Conservation (phyloP, 2,329 filamentous ascomycete species). For the Penicillium sp. region DNA sequence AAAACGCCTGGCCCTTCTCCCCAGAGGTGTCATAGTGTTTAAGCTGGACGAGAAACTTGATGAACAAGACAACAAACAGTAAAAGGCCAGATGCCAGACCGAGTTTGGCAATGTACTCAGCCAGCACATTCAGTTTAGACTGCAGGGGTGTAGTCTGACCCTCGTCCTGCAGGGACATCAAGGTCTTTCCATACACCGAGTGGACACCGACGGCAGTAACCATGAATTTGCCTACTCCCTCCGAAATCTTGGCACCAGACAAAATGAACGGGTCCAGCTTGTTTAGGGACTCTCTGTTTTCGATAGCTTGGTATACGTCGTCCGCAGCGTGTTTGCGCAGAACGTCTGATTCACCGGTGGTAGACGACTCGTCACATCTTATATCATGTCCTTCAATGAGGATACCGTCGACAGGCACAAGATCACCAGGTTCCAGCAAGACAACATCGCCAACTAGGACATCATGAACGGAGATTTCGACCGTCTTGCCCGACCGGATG, state of each 20-base stretch:
- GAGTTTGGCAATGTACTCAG: conserved; percentile 75
- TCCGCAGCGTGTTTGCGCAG: conserved; percentile 63
- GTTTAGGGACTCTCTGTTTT: conserved; percentile 55
- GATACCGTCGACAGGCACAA: conserved; percentile 69
- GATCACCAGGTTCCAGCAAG: conserved; percentile 68
- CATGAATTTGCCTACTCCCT: conserved; percentile 71
- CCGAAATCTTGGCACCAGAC: conserved; percentile 71
- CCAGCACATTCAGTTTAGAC: conserved; percentile 70
- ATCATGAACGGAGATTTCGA: conserved; percentile 67
- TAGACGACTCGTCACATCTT: conserved; percentile 70
- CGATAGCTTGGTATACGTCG: conserved; percentile 62
- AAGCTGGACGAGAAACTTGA: conserved; percentile 68
- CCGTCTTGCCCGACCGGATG: conserved; percentile 67
- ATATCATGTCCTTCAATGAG: conserved; percentile 63
- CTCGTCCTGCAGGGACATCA: conserved; percentile 74
- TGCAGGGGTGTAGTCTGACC: conserved; percentile 75
- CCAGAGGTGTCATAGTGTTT: conserved; percentile 47
- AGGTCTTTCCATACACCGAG: conserved; percentile 70
- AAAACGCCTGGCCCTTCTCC: conserved; percentile 55
- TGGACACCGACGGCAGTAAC: conserved; percentile 71
- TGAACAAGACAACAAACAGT: conserved; percentile 74
- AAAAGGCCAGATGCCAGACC: conserved; percentile 68
- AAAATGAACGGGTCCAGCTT: conserved; percentile 78
- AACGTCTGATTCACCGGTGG: conserved; percentile 71
- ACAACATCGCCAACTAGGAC: conserved; percentile 71